phyloP scores from a whole-genome alignment of 2,329 filamentous ascomycete genomes.

The Lachnellula subtilissima region DNA sequence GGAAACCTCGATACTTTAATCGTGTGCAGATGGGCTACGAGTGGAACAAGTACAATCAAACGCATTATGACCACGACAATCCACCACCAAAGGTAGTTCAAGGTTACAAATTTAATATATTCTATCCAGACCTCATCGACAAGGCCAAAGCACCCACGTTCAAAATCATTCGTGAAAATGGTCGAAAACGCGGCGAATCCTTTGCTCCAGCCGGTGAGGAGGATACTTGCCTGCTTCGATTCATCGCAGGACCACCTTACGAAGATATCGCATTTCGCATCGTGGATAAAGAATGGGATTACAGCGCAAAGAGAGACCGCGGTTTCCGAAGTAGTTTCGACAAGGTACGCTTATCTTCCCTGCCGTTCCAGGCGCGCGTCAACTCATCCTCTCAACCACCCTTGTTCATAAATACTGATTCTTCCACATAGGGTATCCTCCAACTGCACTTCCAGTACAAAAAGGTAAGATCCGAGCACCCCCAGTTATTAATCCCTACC shows the following conservation, averaged over 20 bases:
- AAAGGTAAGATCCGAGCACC: conserved; percentile 57
- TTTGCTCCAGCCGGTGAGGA: conserved; percentile 92
- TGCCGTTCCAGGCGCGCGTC: conserved; percentile 5
- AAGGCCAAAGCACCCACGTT: conserved; percentile 93
- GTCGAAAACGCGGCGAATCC: conserved; percentile 82
- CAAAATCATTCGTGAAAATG: conserved; percentile 90
- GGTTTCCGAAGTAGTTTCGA: conserved; percentile 97
- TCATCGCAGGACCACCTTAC: conserved; percentile 92
- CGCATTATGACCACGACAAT: conserved; percentile 97
- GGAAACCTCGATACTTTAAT: conserved; percentile 96
- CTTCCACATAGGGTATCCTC: conserved; percentile 67
- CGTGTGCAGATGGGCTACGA: conserved; percentile 98
- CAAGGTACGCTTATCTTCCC: conserved; percentile 60
- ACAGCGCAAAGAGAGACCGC: conserved; percentile 88
- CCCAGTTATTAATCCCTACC: conserved; percentile 1
- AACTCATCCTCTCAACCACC: conserved; percentile 4
- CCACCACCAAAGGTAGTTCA: conserved; percentile 97
- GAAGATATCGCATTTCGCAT: conserved; percentile 96
- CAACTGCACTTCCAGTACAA: conserved; percentile 99
- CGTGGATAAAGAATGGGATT: conserved; percentile 98
- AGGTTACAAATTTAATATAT: conserved; percentile 99
- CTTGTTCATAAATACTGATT: conserved; percentile 30
- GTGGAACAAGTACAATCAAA: conserved; percentile 99
- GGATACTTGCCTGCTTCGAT: conserved; percentile 93
- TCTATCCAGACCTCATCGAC: conserved; percentile 96